phyloP scores from a whole-genome alignment of 352 stramenopile species.

The Pythium aphanidermatum region DNA sequence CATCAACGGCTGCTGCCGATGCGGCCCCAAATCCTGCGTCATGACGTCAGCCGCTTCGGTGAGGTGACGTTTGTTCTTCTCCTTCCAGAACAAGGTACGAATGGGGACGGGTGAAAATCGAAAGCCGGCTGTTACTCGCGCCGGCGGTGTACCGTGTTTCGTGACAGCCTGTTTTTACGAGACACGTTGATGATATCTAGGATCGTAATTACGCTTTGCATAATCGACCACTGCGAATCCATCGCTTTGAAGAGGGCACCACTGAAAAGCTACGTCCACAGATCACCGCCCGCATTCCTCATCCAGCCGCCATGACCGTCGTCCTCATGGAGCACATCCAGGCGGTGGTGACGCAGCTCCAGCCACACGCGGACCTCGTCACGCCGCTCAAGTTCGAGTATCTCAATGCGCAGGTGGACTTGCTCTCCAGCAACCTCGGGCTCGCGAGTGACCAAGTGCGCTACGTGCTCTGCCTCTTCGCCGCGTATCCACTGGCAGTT shows the following conservation, averaged over 20 bases:
- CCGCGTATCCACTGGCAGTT: conserved; percentile 90
- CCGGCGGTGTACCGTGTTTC: no score
- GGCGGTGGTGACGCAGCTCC: conserved; percentile 5
- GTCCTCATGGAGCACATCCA: conserved; percentile 14
- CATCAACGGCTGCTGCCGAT: background rate
- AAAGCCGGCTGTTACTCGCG: no score
- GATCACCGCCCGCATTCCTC: background rate
- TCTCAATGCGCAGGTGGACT: conserved; percentile 39
- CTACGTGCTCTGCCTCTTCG: conserved; percentile 88
- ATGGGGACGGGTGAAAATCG: no score
- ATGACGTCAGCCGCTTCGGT: no score
- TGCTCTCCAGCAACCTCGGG: conserved; percentile 25
- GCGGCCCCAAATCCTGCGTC: no score
- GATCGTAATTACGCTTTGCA: conserved; percentile 1
- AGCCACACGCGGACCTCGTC: conserved; percentile 21
- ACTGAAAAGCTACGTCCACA: conserved; percentile 1
- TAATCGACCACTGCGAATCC: background rate
- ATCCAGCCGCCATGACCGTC: background rate
- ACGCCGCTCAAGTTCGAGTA: conserved; percentile 47
- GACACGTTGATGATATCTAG: background rate
- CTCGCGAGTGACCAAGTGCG: conserved; percentile 58
- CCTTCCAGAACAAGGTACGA: conserved; percentile 1
- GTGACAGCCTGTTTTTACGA: background rate
- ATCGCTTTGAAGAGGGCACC: background rate
- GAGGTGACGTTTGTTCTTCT: no score